A percentile compares a stretch with the other conserved stretches of the same genome.
These are phyloP conservation scores for Microdochium bolleyi DNA, from an alignment of 2,329 filamentous ascomycete genomes.

Conservation along the genomic window DNA sequence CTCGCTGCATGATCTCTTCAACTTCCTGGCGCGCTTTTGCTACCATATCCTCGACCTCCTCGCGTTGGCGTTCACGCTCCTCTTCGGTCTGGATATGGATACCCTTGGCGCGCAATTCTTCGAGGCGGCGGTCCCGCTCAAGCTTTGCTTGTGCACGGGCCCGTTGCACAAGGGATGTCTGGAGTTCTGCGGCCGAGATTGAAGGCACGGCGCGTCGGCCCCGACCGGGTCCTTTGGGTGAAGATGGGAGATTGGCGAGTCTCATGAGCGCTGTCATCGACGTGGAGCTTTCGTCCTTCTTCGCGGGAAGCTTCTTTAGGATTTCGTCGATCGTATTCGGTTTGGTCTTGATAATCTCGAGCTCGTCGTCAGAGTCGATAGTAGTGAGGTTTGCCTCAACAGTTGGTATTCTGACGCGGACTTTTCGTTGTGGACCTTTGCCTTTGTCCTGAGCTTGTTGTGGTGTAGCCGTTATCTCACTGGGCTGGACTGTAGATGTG, in stretches of 20 bases:
- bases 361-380: conserved; percentile 48
- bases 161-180: conserved; percentile 58
- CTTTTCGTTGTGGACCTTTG: conserved; percentile 42
- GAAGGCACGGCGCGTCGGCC: conserved; percentile 36
- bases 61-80: conserved; percentile 74
- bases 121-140: conserved; percentile 70
- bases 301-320: conserved; percentile 61
- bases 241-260: conserved; percentile 65
- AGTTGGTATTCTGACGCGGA: conserved; percentile 41
- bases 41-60: conserved; percentile 80
- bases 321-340: conserved; percentile 50
- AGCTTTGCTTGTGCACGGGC: conserved; percentile 73
- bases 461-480: conserved; percentile 8
- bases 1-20: conserved; percentile 67
- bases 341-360: conserved; percentile 50
- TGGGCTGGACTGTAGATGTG: neutral
- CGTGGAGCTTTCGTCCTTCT: conserved; percentile 52
- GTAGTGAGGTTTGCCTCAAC: conserved; percentile 27
- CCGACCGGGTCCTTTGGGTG: conserved; percentile 39
- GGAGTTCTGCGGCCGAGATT: conserved; percentile 64
- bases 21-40: conserved; percentile 78
- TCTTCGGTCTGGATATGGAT: conserved; percentile 77
- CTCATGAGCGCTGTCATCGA: conserved; percentile 63
- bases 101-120: conserved; percentile 70
- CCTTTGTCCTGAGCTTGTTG: conserved; percentile 50